Percentiles rank a stretch among this genome's conserved stretches.
These are phyloP conservation scores for Xanthoconium stramineum DNA, from an alignment of 768 basidiomycete genomes.

Conservation along the genomic window DNA sequence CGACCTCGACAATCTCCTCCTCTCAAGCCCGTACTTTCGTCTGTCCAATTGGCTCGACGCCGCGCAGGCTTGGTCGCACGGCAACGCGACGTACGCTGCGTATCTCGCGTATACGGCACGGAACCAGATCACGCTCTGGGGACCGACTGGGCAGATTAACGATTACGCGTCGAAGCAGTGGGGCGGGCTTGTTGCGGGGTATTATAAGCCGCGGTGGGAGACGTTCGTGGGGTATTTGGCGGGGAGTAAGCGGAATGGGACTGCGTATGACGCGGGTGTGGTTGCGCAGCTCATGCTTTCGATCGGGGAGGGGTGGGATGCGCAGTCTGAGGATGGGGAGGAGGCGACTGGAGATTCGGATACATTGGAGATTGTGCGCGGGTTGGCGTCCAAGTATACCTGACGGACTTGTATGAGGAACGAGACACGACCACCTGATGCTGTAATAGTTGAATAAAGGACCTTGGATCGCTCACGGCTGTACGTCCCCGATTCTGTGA, in stretches of 20 bases:
- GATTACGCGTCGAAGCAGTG: conserved; percentile 46
- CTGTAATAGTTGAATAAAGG: too few relatives aligned
- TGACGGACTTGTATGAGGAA: too few relatives aligned
- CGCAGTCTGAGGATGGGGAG: not conserved
- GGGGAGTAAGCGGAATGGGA: conserved; percentile 24
- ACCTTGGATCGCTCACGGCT: too few relatives aligned
- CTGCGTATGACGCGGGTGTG: conserved; percentile 25
- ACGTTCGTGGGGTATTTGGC: conserved; percentile 35
- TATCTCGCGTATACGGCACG: conserved; percentile 39
- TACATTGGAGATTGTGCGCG: conserved; percentile 18
- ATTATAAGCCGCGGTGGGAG: conserved; percentile 36
- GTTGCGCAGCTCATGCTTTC: conserved; percentile 27
- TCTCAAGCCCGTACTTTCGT: conserved; percentile 31
- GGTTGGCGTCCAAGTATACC: conserved; percentile 12
- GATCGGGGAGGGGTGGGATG: conserved; percentile 34
- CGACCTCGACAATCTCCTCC: conserved; percentile 35
- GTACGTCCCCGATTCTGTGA: too few relatives aligned
- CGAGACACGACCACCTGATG: too few relatives aligned
- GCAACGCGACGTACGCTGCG: conserved; percentile 29
- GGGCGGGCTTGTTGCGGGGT: conserved; percentile 37
- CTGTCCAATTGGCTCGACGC: conserved; percentile 37
- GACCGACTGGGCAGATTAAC: conserved; percentile 38
- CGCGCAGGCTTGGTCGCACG: conserved; percentile 30
- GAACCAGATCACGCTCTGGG: conserved; percentile 45
- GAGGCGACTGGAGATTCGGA: too few relatives aligned